phyloP scores from a whole-genome alignment of 805 yeast species.

The Ogataea ganodermae region DNA sequence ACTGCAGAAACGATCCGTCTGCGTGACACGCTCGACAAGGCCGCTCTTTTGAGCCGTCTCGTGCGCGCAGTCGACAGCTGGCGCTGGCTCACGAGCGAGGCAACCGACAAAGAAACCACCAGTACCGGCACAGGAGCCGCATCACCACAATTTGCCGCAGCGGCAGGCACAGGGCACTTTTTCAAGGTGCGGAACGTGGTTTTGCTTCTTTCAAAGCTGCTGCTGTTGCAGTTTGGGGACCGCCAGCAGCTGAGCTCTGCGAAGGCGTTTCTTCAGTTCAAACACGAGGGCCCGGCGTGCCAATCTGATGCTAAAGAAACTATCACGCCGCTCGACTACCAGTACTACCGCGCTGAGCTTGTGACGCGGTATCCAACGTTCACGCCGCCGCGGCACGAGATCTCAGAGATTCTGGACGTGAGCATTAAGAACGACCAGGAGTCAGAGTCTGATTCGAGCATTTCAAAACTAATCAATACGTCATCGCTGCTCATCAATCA shows the following conservation, averaged over 20 bases:
- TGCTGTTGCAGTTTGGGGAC: slow-evolving; percentile 67
- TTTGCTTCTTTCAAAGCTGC: slow-evolving; percentile 51
- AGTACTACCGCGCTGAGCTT: slow-evolving; percentile 74
- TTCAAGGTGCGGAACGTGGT: slow-evolving; percentile 60
- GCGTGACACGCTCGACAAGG: slow-evolving; percentile 20
- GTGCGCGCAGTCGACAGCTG: slow-evolving; percentile 60
- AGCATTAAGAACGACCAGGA: slow-evolving; percentile 21
- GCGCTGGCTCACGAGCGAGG: slow-evolving; percentile 51
- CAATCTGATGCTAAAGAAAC: slow-evolving; percentile 19
- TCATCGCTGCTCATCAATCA: slow-evolving; percentile 35
- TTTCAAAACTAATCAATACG: slow-evolving; percentile 27
- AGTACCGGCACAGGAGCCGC: slow-evolving; percentile 1
- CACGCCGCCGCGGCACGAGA: slow-evolving; percentile 48
- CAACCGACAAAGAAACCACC: slow-evolving; percentile 22
- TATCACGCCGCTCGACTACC: slow-evolving; percentile 85
- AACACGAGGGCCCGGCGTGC: slow-evolving; percentile 33
- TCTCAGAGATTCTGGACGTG: slow-evolving; percentile 48
- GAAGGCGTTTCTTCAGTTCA: slow-evolving; percentile 47
- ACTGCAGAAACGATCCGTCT: slow-evolving; percentile 8
- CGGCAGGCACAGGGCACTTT: slow-evolving; percentile 7
- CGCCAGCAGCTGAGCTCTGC: slow-evolving; percentile 40
- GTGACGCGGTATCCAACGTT: slow-evolving; percentile 74
- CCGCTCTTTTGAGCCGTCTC: slow-evolving; percentile 46
- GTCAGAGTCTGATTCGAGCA: slow-evolving; percentile 9
- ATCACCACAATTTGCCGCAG: not conserved